phyloP scores from a whole-genome alignment of 345 rosid genomes.

The Salix koriyanagi region DNA sequence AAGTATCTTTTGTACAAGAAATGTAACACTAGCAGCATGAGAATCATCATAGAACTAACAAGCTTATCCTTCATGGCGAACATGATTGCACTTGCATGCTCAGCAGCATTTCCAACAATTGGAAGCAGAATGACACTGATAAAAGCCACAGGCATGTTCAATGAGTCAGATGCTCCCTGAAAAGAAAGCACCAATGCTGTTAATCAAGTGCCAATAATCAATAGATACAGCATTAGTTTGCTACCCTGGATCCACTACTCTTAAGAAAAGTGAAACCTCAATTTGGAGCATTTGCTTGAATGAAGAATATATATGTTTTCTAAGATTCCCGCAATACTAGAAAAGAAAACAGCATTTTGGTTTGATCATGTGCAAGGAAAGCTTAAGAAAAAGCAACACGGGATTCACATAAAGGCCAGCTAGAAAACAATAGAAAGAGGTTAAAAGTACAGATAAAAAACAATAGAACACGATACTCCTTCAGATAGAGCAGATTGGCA shows the following conservation, averaged over 20 bases:
- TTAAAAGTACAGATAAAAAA: no score
- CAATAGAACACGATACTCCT: no score
- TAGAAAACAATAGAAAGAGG: neutral
- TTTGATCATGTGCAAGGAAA: no score
- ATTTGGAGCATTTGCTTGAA: no score
- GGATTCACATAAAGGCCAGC: no score
- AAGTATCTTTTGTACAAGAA: neutral
- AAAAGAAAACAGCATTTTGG: no score
- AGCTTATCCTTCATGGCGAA: slow-evolving; percentile 90
- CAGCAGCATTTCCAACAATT: slow-evolving; percentile 89
- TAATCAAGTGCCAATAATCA: neutral
- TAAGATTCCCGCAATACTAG: no score
- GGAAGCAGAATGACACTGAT: slow-evolving; percentile 87
- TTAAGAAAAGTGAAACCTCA: no score
- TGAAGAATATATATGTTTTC: no score
- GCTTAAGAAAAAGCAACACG: no score
- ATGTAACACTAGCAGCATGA: neutral
- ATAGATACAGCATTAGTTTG: neutral
- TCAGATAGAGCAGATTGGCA: no score
- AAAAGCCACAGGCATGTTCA: slow-evolving; percentile 67
- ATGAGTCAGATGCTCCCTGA: slow-evolving; percentile 69
- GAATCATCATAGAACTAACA: slow-evolving; percentile 31
- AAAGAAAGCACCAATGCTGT: neutral
- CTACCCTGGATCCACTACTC: neutral
- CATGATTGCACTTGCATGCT: slow-evolving; percentile 86